Percentiles rank a stretch among this genome's conserved stretches.
Conservation (phyloP, 495 filamentous ascomycete genomes). For the Polyplosphaeria fusca region DNA sequence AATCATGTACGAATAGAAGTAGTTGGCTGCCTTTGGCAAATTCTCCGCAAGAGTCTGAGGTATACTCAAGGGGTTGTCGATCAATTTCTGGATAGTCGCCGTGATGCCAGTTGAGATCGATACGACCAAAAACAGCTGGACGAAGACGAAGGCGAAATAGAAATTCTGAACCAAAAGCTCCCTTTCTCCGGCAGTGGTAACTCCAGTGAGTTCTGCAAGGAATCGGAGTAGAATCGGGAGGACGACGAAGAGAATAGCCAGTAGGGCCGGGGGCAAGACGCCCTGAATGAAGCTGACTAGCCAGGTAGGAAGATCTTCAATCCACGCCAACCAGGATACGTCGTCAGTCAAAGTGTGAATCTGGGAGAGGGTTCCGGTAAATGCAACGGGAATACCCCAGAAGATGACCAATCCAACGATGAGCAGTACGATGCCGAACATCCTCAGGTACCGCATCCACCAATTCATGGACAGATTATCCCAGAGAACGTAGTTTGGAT, state of each 20-base stretch:
- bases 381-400: slow-evolving; percentile 89
- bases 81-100: slow-evolving; percentile 59
- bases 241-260: slow-evolving; percentile 75
- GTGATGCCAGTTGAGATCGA: slow-evolving; percentile 81
- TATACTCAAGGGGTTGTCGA: slow-evolving; percentile 52
- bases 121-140: slow-evolving; percentile 92
- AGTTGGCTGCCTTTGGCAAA: slow-evolving; percentile 85
- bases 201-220: slow-evolving; percentile 70
- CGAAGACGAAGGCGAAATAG: slow-evolving; percentile 92
- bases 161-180: slow-evolving; percentile 84
- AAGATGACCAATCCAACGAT: slow-evolving; percentile 74
- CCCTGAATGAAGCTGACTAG: slow-evolving; percentile 75
- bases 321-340: slow-evolving; percentile 68
- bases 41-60: slow-evolving; percentile 70
- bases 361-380: slow-evolving; percentile 78
- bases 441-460: slow-evolving; percentile 86
- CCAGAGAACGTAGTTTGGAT: slow-evolving; percentile 92
- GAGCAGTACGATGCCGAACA: slow-evolving; percentile 59
- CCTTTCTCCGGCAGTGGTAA: slow-evolving; percentile 75
- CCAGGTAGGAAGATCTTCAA: slow-evolving; percentile 59
- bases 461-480: slow-evolving; percentile 96
- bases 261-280: slow-evolving; percentile 74
- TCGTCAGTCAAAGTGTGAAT: slow-evolving; percentile 62
- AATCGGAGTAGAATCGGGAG: slow-evolving; percentile 76
- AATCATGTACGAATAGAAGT: slow-evolving; percentile 98